Evolutionary conservation across 139 green algal species (phyloP), one percentile per base, ranked within the genome.

Genomic region (Chlorella sp.): DNA sequence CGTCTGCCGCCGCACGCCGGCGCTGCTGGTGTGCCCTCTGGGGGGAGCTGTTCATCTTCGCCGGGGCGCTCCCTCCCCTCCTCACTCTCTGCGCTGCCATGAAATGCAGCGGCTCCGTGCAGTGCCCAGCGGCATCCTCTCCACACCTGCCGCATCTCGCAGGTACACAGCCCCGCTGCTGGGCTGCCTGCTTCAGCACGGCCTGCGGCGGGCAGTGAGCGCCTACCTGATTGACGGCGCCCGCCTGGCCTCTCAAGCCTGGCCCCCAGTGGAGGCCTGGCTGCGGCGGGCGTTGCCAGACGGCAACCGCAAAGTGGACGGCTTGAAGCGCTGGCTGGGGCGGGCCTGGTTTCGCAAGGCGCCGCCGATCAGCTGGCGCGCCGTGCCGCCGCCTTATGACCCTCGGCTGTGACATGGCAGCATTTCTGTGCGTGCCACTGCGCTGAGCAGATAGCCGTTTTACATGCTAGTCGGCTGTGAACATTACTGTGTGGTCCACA

Each of bases 161-260:
- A 60, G 51, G 51, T 87, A 84, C 77, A 30, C 24, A 34, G 62
- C 51, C 24, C 82, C 77, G 0, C 36, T 38, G 40, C 56, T 83
- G 28, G 77, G 77, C 60, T 26, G 20, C 40, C 43, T 78, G 58
- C 26, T 84, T n/a, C 80, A 78, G 44, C 80, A 68, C 44, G 34
- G 38, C 44, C 44, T 84, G 65, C 80, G 80, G n/a, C 40, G 58
- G 13, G 24, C 28, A 60, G 19, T 83, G 41, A 74, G 26, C 6
- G 60, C 82, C n/a, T 73, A 41, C 32, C 69, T 87, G 9, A 73
- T 74, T 5, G 60, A 60, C 13, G 54, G 77, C 60, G 77, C 58
- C 26, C 77, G 58, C 38, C 56, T 83, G 60, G 77, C 24, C 14
- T 30, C 38, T 0, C 28, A 9, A 19, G 40, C n/a, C 26, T 73